Percentiles rank a stretch among this genome's conserved stretches.
phyloP scores from a whole-genome alignment of 2,329 filamentous ascomycete genomes.

The Akanthomyces muscarius region DNA sequence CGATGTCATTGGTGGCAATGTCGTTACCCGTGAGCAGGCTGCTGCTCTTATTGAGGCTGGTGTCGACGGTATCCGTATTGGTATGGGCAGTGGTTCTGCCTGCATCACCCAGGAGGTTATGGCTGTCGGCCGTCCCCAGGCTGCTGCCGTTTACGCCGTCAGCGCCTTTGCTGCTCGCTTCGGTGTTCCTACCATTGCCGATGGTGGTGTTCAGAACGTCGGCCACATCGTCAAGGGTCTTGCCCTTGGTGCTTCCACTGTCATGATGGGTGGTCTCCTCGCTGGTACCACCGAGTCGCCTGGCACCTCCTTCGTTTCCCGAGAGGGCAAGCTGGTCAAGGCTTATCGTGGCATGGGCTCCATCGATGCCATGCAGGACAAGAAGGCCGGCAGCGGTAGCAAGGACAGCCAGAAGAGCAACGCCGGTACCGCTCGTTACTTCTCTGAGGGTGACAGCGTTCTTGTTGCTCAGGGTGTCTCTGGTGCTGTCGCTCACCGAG shows the following conservation, averaged over 20 bases:
- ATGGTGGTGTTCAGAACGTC: constrained; percentile 96
- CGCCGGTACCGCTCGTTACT: constrained; percentile 95
- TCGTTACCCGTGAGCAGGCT: constrained; percentile 95
- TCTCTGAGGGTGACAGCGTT: constrained; percentile 92
- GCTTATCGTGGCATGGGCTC: constrained; percentile 98
- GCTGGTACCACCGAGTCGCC: constrained; percentile 97
- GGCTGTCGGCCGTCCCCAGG: constrained; percentile 95
- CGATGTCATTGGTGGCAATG: constrained; percentile 97
- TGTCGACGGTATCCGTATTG: constrained; percentile 93
- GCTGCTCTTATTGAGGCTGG: constrained; percentile 88
- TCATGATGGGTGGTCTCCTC: constrained; percentile 99
- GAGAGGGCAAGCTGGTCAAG: constrained; percentile 97
- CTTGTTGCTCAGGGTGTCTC: constrained; percentile 96
- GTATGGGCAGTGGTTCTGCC: constrained; percentile 96
- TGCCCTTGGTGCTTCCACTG: constrained; percentile 84
- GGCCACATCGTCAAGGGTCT: constrained; percentile 99
- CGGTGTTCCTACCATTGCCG: constrained; percentile 95
- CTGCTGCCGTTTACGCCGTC: constrained; percentile 87
- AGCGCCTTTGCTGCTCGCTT: constrained; percentile 86
- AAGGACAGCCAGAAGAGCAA: constrained; percentile 78
- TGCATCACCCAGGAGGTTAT: constrained; percentile 99
- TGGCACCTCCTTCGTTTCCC: constrained; percentile 92
- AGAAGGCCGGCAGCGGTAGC: constrained; percentile 76
- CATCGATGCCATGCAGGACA: constrained; percentile 99
- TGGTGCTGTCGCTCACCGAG: constrained; percentile 75